These are phyloP conservation scores for Cryptococcus hybrid DNA, from an alignment of 1,284 basidiomycete species.

Conservation along the genomic window DNA sequence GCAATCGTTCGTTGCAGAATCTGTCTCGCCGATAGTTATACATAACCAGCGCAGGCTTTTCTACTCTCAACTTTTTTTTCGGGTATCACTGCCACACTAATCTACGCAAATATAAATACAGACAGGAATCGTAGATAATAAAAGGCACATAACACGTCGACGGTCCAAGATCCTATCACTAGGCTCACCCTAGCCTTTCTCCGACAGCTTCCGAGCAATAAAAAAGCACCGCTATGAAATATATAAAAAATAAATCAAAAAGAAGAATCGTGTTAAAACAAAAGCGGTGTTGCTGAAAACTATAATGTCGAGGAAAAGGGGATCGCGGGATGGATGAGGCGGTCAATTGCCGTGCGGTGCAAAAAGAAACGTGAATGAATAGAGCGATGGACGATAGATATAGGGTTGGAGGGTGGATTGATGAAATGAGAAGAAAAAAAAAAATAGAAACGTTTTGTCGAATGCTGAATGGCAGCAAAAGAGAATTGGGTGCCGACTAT, in stretches of 20 bases:
- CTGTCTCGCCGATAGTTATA: constrained; percentile 1
- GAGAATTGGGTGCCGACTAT: constrained; percentile 37
- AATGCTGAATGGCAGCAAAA: neutral
- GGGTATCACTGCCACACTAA: too few relatives aligned
- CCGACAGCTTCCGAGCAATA: constrained; percentile 4
- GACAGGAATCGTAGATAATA: neutral
- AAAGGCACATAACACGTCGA: constrained; percentile 15
- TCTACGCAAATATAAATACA: too few relatives aligned
- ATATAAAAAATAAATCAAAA: constrained; percentile 1
- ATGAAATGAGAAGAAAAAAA: constrained; percentile 1
- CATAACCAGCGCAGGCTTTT: constrained; percentile 1
- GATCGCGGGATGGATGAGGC: constrained; percentile 53
- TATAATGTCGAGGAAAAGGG: constrained; percentile 7
- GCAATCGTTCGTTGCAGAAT: too few relatives aligned
- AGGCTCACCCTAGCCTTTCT: constrained; percentile 34
- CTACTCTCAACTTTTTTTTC: too few relatives aligned
- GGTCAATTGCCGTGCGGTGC: constrained; percentile 24
- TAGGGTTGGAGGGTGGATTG: neutral
- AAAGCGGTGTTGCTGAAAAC: constrained; percentile 4
- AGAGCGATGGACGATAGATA: neutral
- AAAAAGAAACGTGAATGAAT: neutral
- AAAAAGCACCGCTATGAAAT: constrained; percentile 6
- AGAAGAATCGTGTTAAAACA: constrained; percentile 1
- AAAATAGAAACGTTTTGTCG: neutral
- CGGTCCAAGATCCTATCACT: constrained; percentile 52